Evolutionary conservation across 2,329 filamentous ascomycete genomes (phyloP).

Genomic region (Lasiodiplodia theobromae): DNA sequence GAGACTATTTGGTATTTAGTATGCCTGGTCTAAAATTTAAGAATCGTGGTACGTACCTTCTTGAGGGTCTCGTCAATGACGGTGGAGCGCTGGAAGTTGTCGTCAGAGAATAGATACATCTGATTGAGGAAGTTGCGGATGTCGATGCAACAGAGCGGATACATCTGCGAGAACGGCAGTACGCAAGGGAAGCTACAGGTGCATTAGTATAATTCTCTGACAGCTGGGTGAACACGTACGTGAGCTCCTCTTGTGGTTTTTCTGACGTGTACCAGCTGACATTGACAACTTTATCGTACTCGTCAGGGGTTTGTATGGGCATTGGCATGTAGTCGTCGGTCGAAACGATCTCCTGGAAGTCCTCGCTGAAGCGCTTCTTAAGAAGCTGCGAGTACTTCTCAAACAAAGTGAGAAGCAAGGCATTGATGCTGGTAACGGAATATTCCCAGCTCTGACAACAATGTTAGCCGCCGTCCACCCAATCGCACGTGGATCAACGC

Average conservation of each 20-base stretch:
- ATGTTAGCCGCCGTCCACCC: constrained; percentile 30
- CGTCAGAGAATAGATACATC: constrained; percentile 96
- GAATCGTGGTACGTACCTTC: constrained; percentile 59
- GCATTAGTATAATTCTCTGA: constrained; percentile 25
- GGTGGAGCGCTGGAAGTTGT: constrained; percentile 89
- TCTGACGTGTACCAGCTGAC: constrained; percentile 96
- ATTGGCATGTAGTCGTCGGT: constrained; percentile 99
- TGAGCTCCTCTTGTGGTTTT: constrained; percentile 75
- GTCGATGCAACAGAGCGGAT: constrained; percentile 96
- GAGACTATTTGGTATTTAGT: constrained; percentile 56
- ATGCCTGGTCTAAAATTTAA: background rate
- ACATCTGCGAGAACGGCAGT: constrained; percentile 99
- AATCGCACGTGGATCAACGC: constrained; percentile 39
- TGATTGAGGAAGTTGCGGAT: constrained; percentile 98
- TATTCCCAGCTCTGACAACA: constrained; percentile 80
- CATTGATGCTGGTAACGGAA: constrained; percentile 79
- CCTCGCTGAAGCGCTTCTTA: constrained; percentile 89
- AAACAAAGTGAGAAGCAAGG: constrained; percentile 86
- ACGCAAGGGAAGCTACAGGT: constrained; percentile 82
- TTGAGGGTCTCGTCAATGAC: constrained; percentile 91
- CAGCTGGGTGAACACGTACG: constrained; percentile 57
- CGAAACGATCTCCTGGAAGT: constrained; percentile 89
- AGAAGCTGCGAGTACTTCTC: constrained; percentile 92
- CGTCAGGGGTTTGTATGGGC: constrained; percentile 88
- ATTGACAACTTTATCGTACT: constrained; percentile 94